phyloP scores from a whole-genome alignment of 345 rosid genomes.

The Alliaria petiolata region DNA sequence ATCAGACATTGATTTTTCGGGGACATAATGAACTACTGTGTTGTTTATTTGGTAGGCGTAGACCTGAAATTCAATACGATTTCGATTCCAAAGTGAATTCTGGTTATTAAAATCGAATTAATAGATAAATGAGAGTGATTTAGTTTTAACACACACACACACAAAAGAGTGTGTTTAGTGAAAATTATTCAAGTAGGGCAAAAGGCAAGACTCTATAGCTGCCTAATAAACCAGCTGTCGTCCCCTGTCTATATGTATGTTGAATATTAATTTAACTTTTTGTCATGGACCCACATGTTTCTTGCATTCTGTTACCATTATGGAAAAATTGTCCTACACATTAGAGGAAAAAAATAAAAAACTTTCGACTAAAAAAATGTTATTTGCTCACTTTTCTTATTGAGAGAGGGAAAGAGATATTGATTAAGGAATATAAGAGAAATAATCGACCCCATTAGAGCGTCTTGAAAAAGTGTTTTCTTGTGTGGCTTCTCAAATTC shows the following conservation, averaged over 20 bases:
- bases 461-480: slow-evolving; percentile 17
- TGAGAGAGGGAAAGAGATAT: background rate
- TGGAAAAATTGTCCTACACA: slow-evolving; percentile 22
- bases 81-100: background rate
- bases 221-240: slow-evolving; percentile 36
- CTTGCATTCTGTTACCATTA: slow-evolving; percentile 28
- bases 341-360: background rate
- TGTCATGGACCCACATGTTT: slow-evolving; percentile 31
- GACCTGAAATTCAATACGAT: background rate
- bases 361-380: background rate
- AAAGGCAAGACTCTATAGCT: slow-evolving; percentile 19
- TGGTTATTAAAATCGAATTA: background rate
- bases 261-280: slow-evolving; percentile 28
- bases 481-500: slow-evolving; percentile 1
- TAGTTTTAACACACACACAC: background rate
- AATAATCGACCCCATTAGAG: slow-evolving; percentile 11
- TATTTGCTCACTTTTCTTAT: background rate
- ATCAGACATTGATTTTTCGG: background rate
- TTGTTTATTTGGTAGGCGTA: slow-evolving; percentile 4
- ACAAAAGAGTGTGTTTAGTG: background rate
- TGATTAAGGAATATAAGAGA: slow-evolving; percentile 9
- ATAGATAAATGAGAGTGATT: background rate
- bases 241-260: slow-evolving; percentile 26
- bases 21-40: background rate
- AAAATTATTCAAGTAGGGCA: slow-evolving; percentile 27